These are phyloP conservation scores for Spinellus fusiger DNA, from an alignment of 192 early-diverging fungal species.

Conservation along the genomic window DNA sequence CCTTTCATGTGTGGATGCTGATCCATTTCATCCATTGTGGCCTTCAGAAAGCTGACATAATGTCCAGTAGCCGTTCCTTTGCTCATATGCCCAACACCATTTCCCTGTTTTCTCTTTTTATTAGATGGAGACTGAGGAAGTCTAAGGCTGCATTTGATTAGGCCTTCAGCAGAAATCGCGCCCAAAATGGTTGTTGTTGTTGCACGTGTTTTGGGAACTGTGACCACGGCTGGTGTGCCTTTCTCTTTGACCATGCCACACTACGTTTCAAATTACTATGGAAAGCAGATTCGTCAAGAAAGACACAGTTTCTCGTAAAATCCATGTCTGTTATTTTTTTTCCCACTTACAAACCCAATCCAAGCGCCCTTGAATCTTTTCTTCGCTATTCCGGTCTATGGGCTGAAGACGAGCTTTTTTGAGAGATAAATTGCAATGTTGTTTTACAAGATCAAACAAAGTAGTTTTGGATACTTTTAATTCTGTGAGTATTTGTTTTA, in stretches of 20 bases:
- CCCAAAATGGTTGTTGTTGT: slow-evolving; percentile 5
- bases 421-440: no score
- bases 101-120: slow-evolving; percentile 2
- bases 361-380: slow-evolving; percentile 4
- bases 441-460: no score
- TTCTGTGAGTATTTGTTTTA: not conserved
- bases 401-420: no score
- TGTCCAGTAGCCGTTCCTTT: no score
- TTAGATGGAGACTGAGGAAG: not conserved
- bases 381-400: no score
- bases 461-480: no score
- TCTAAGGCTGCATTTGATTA: slow-evolving; percentile 6
- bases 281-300: slow-evolving; percentile 8
- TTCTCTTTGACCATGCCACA: slow-evolving; percentile 9
- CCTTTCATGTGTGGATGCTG: slow-evolving; percentile 10
- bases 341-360: slow-evolving; percentile 9
- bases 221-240: slow-evolving; percentile 2
- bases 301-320: slow-evolving; percentile 1
- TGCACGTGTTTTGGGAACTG: not conserved
- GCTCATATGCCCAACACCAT: no score
- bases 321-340: slow-evolving; percentile 5
- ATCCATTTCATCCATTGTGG: slow-evolving; percentile 10
- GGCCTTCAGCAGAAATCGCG: slow-evolving; percentile 7
- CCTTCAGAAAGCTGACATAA: slow-evolving; percentile 6
- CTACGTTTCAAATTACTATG: slow-evolving; percentile 9